These are phyloP conservation scores for Mycena leptocephala DNA, from an alignment of 768 basidiomycete species.

Conservation along the genomic window DNA sequence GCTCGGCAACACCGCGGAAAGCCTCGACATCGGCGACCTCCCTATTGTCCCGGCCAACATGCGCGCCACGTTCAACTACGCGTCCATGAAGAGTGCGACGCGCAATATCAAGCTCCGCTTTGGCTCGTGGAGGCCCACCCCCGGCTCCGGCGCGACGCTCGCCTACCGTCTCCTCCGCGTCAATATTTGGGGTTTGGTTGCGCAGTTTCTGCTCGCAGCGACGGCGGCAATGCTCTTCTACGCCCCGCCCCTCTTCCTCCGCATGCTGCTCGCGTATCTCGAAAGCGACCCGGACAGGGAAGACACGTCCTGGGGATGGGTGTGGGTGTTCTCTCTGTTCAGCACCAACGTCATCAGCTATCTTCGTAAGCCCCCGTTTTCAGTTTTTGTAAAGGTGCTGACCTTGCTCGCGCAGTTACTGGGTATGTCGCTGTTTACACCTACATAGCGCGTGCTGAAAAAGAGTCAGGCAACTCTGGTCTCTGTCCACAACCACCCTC, in stretches of 20 bases:
- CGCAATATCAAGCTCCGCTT: constrained; percentile 66
- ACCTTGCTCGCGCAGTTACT: no score
- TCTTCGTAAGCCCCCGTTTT: no score
- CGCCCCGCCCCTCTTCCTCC: constrained; percentile 71
- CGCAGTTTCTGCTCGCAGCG: constrained; percentile 67
- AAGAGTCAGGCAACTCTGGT: constrained; percentile 72
- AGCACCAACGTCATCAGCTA: constrained; percentile 59
- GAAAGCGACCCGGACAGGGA: constrained; percentile 71
- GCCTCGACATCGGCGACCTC: constrained; percentile 90
- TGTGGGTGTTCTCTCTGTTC: constrained; percentile 72
- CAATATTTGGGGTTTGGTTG: constrained; percentile 61
- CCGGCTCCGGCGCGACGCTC: constrained; percentile 78
- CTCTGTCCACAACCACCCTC: constrained; percentile 68
- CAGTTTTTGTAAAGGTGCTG: no score
- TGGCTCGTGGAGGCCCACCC: constrained; percentile 70
- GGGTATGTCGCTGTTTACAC: constrained; percentile 33
- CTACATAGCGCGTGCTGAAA: background rate
- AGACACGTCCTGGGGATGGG: constrained; percentile 76
- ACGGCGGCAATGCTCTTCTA: constrained; percentile 79
- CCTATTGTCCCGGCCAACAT: constrained; percentile 85
- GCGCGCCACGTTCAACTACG: constrained; percentile 77
- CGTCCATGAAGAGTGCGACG: constrained; percentile 75
- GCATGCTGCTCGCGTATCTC: constrained; percentile 71
- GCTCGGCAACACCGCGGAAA: constrained; percentile 82
- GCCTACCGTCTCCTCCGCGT: constrained; percentile 74